These are phyloP conservation scores for Astrocystis sublimbata DNA, from an alignment of 495 filamentous ascomycete species.

Conservation along the genomic window DNA sequence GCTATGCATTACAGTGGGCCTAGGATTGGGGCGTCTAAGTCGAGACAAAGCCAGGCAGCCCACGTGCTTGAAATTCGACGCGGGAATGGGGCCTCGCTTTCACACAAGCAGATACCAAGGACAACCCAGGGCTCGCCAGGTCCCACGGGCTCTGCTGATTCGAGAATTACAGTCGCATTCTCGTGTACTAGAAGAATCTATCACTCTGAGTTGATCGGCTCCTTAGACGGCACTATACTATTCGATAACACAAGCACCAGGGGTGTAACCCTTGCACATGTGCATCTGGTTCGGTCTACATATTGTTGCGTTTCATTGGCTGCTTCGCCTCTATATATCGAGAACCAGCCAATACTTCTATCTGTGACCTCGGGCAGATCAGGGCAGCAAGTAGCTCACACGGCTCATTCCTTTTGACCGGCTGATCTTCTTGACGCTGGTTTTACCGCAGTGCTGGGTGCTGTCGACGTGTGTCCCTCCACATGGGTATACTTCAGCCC, in stretches of 20 bases:
- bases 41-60: constrained; percentile 3
- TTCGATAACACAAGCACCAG: background rate
- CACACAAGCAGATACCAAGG: constrained; percentile 9
- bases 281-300: constrained; percentile 8
- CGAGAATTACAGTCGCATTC: constrained; percentile 2
- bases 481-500: constrained; percentile 62
- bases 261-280: background rate
- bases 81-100: constrained; percentile 24
- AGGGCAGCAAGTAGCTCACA: constrained; percentile 53
- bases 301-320: background rate
- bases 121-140: constrained; percentile 8
- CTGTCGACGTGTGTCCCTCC: constrained; percentile 65
- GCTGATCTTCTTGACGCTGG: constrained; percentile 60
- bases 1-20: constrained; percentile 6
- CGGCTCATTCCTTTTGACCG: constrained; percentile 57
- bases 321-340: background rate
- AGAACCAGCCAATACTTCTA: background rate
- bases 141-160: constrained; percentile 6
- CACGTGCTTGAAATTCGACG: constrained; percentile 29
- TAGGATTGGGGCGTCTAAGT: background rate
- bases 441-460: constrained; percentile 53
- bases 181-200: constrained; percentile 6
- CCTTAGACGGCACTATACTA: background rate
- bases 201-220: background rate
- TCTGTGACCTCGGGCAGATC: background rate